Conservation (phyloP, 768 basidiomycete species). For the Artomyces pyxidatus region DNA sequence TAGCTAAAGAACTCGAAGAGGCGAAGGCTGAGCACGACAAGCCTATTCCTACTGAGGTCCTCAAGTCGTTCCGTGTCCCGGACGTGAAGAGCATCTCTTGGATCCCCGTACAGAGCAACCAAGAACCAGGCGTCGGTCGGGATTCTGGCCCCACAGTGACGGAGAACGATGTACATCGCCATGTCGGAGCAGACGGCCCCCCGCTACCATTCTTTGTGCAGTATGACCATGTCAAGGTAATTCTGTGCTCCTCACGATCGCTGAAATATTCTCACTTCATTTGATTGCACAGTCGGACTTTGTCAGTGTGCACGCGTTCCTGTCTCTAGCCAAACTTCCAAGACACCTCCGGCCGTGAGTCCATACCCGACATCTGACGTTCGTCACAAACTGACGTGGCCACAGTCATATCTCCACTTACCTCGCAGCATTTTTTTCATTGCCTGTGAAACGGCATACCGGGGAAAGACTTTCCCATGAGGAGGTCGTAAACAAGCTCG, state of each 20-base stretch:
- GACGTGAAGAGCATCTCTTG: constrained; percentile 86
- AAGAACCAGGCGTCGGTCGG: constrained; percentile 52
- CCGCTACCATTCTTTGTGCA: constrained; percentile 83
- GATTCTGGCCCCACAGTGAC: constrained; percentile 22
- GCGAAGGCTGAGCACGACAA: constrained; percentile 84
- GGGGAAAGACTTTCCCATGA: constrained; percentile 76
- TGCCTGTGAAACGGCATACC: constrained; percentile 65
- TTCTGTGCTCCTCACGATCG: background rate
- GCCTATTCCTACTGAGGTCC: constrained; percentile 72
- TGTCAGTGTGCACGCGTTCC: constrained; percentile 68
- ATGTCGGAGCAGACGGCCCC: constrained; percentile 61
- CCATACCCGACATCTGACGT: background rate
- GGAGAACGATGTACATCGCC: constrained; percentile 42
- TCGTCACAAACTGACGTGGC: constrained; percentile 4
- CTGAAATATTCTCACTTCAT: background rate
- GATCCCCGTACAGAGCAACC: constrained; percentile 69
- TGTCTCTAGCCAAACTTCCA: constrained; percentile 70
- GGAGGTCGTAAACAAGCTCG: constrained; percentile 84
- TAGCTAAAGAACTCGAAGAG: constrained; percentile 57
- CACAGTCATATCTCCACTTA: constrained; percentile 71
- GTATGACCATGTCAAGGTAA: constrained; percentile 86
- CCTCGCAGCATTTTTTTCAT: constrained; percentile 77
- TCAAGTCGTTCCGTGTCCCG: constrained; percentile 86
- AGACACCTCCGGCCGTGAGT: constrained; percentile 69
- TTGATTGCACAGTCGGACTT: constrained; percentile 71